Percentiles rank a stretch among this genome's conserved stretches.
Conservation (phyloP, 2,329 filamentous ascomycete species). For the Neonectria coccinea region DNA sequence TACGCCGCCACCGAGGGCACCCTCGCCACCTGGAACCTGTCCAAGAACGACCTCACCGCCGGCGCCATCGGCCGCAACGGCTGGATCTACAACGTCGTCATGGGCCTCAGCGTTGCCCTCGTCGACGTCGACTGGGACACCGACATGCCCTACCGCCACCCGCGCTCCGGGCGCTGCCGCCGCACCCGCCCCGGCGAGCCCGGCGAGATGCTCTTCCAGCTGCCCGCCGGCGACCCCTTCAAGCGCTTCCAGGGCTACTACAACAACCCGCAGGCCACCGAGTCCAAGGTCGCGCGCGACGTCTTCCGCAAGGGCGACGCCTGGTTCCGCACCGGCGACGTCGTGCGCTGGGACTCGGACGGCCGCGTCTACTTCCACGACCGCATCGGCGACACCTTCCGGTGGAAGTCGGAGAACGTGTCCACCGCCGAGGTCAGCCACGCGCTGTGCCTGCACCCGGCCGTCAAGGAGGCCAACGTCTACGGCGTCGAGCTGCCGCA, state of each 20-base stretch:
- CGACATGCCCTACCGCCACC: slow-evolving; percentile 75
- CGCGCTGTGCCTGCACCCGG: slow-evolving; percentile 73
- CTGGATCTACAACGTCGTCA: slow-evolving; percentile 66
- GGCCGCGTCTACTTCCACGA: slow-evolving; percentile 85
- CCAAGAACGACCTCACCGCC: slow-evolving; percentile 76
- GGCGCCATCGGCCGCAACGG: slow-evolving; percentile 84
- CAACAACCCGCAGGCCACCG: slow-evolving; percentile 76
- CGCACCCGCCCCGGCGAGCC: slow-evolving; percentile 69
- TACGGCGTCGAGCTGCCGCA: slow-evolving; percentile 84
- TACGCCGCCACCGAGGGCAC: slow-evolving; percentile 83
- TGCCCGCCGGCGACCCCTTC: slow-evolving; percentile 73
- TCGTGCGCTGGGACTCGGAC: slow-evolving; percentile 76
- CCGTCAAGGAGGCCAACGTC: slow-evolving; percentile 83
- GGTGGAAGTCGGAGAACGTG: slow-evolving; percentile 87
- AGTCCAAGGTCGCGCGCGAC: slow-evolving; percentile 78
- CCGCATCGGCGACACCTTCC: slow-evolving; percentile 81
- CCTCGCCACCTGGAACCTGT: slow-evolving; percentile 77
- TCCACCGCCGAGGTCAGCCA: slow-evolving; percentile 86
- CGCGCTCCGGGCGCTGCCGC: slow-evolving; percentile 76
- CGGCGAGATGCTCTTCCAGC: slow-evolving; percentile 80
- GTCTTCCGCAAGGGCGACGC: slow-evolving; percentile 82
- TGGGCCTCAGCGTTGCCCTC: slow-evolving; percentile 65
- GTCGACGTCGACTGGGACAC: slow-evolving; percentile 79
- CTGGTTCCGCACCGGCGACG: slow-evolving; percentile 88
- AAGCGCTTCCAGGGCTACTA: slow-evolving; percentile 85